Conservation (phyloP, 768 basidiomycete genomes). For the Lactarius vividus region DNA sequence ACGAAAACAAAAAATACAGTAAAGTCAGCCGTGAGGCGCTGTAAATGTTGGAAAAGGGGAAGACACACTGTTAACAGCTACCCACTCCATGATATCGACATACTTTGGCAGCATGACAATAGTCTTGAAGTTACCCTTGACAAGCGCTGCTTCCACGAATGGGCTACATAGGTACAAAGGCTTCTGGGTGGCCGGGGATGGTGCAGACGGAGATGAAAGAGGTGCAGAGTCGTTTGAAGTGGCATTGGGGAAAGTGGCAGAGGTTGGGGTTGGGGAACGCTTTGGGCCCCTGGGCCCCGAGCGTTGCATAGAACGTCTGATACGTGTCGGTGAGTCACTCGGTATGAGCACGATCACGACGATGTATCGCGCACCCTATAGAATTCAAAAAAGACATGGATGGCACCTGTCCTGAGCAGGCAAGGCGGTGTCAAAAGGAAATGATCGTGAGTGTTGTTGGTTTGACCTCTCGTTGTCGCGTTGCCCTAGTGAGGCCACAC, state of each 20-base stretch:
- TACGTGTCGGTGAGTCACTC: conserved; percentile 1
- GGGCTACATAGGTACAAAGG: conserved; percentile 90
- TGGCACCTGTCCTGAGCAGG: conserved; percentile 4
- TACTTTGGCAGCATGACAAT: conserved; percentile 97
- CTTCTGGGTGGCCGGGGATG: conserved; percentile 47
- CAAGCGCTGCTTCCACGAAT: conserved; percentile 91
- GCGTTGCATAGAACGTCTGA: conserved; percentile 73
- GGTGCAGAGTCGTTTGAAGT: conserved; percentile 36
- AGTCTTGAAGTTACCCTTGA: conserved; percentile 98
- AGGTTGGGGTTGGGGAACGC: conserved; percentile 73
- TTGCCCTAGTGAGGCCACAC: not conserved
- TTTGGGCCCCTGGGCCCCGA: conserved; percentile 61
- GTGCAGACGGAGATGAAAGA: conserved; percentile 32
- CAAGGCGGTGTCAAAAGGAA: not conserved
- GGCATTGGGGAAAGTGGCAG: conserved; percentile 50
- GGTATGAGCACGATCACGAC: conserved; percentile 6
- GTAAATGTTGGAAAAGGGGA: conserved; percentile 33
- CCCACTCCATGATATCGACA: conserved; percentile 95
- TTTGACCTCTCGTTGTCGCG: not conserved
- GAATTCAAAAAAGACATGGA: conserved; percentile 83
- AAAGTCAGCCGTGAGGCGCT: not conserved
- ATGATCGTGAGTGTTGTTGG: not conserved
- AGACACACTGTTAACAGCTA: conserved; percentile 79
- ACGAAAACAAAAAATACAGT: conserved; percentile 14
- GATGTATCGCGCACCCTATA: conserved; percentile 52